phyloP scores from a whole-genome alignment of 139 green algal genomes.

The Tetradesmus lagerheimii region DNA sequence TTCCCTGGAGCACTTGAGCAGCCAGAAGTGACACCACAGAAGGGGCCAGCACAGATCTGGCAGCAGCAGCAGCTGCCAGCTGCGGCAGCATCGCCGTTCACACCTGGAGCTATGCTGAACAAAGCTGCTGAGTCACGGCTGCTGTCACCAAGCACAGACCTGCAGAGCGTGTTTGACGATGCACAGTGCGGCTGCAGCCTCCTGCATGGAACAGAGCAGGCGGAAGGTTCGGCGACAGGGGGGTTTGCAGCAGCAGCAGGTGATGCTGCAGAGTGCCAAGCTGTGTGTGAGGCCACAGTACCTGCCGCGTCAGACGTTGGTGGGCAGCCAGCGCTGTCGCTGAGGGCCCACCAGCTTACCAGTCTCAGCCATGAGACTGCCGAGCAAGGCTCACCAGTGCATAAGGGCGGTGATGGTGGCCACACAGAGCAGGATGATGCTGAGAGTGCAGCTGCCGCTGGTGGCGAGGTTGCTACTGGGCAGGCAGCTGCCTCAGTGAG shows the following conservation, averaged over 20 bases:
- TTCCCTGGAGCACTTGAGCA: background rate
- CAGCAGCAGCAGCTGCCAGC: background rate
- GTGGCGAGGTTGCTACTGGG: background rate
- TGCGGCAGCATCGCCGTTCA: background rate
- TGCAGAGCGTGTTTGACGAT: constrained; percentile 18
- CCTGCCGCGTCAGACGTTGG: too few species aligned
- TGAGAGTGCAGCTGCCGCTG: background rate
- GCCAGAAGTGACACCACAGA: background rate
- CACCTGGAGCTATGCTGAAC: constrained; percentile 27
- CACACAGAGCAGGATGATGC: background rate
- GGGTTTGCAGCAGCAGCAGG: background rate
- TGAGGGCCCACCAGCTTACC: too few species aligned
- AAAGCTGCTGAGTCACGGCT: constrained; percentile 14
- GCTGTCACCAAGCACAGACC: constrained; percentile 24
- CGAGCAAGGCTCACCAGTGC: too few species aligned
- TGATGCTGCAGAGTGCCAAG: background rate
- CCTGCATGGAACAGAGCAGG: background rate
- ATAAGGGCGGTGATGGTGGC: background rate
- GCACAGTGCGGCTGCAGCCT: background rate
- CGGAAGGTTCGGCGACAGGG: too few species aligned
- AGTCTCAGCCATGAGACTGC: too few species aligned
- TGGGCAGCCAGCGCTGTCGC: too few species aligned
- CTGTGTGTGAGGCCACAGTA: background rate
- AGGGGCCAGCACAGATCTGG: background rate
- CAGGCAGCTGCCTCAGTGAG: background rate